Conservation (phyloP, 345 rosid genomes). For the Citrus sinensis region DNA sequence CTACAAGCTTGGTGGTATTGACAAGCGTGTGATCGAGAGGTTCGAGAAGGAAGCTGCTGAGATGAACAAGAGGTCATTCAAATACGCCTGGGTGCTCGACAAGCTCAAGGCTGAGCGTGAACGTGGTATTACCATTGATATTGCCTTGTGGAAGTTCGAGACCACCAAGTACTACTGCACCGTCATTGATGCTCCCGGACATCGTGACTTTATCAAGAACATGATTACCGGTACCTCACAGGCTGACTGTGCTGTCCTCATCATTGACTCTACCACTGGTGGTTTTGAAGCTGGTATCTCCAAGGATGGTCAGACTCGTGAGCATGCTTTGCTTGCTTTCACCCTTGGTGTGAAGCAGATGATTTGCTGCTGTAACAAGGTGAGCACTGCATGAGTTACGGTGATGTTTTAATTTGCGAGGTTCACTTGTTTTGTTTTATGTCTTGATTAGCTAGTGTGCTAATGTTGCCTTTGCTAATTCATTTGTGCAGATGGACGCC, state of each 20-base stretch:
- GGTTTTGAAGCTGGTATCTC: neutral
- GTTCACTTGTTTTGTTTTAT: neutral
- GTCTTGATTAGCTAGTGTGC: neutral
- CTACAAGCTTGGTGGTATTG: conserved; percentile 84
- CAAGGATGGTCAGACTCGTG: neutral
- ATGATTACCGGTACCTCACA: conserved; percentile 16
- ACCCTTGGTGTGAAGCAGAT: conserved; percentile 73
- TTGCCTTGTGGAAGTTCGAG: conserved; percentile 76
- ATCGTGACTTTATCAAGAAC: conserved; percentile 68
- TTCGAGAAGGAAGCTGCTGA: conserved; percentile 83
- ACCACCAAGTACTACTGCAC: conserved; percentile 73
- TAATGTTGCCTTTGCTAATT: neutral
- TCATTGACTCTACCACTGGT: conserved; percentile 29
- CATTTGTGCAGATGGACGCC: conserved; percentile 38
- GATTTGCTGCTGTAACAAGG: conserved; percentile 79
- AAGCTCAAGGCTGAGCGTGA: conserved; percentile 84
- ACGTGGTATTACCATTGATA: conserved; percentile 77
- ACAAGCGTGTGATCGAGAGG: conserved; percentile 80
- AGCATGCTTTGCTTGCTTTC: conserved; percentile 60
- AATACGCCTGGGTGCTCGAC: conserved; percentile 78
- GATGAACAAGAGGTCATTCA: conserved; percentile 81
- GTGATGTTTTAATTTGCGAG: neutral
- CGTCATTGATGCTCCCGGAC: conserved; percentile 77
- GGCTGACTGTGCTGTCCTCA: conserved; percentile 76
- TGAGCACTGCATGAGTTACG: neutral